These are phyloP conservation scores for Aspergillus caelatus DNA, from an alignment of 2,329 filamentous ascomycete species.

Conservation along the genomic window DNA sequence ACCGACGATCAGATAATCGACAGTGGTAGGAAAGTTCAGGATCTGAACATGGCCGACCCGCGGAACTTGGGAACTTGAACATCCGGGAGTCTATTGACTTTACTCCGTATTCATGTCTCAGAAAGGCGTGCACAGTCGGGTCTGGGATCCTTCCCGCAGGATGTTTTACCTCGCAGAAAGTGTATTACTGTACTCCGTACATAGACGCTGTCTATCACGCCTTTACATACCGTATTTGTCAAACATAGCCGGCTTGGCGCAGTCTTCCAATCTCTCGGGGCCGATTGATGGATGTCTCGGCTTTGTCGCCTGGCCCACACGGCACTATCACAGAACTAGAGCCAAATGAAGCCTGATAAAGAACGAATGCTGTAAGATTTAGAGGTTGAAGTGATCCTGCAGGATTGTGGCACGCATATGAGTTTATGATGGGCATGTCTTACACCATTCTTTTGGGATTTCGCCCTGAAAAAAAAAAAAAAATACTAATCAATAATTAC, in stretches of 20 bases:
- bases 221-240: too few species aligned
- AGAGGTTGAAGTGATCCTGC: background rate
- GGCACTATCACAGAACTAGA: background rate
- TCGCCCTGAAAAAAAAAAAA: background rate
- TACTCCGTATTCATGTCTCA: background rate
- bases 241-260: background rate
- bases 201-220: too few species aligned
- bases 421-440: too few species aligned
- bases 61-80: background rate
- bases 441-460: background rate
- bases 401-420: background rate
- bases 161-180: background rate
- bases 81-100: background rate
- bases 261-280: background rate
- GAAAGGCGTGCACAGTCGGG: background rate
- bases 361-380: too few species aligned
- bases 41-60: background rate
- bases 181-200: too few species aligned
- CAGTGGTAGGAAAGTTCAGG: background rate
- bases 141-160: too few species aligned
- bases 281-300: background rate
- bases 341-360: background rate
- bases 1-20: background rate
- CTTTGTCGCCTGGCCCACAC: background rate
- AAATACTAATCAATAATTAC: too few species aligned